Base-by-base conservation (phyloP, 768 basidiomycete genomes). In the Termitomyces heimii region DNA sequence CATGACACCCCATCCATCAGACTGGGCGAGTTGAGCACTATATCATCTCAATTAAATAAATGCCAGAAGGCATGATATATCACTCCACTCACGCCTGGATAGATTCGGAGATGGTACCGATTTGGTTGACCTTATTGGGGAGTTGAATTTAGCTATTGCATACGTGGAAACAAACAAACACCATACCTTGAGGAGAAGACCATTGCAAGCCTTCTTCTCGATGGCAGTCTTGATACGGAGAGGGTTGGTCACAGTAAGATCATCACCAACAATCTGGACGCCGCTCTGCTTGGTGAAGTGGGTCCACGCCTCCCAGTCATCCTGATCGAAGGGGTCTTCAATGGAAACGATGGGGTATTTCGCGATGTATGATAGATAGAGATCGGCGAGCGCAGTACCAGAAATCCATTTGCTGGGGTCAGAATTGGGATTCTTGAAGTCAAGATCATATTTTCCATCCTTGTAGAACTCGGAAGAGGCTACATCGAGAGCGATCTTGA, bases 401-500 rank as follows among this genome's bases (percentile, higher is more conserved):
- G 90, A 79, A 75, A 98, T 89, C 93, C 92, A 97, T 75, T 98
- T 96, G 77, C 85, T 87, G 44, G 91, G 83, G 77, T 99, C 96
- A 52, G 95, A 97, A 81, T 99, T 97, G 73, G 96, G 92, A 85
- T 98, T 98, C 84, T 99, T 94, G 83, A 94, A 94, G 81, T 98
- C 94, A 60, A 98, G 77, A 70, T 98, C 96, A 75, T 99, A 99
- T 79, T 98, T 98, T 66, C 95, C 96, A 5, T 98, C 94, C 85
- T 97, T 98, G 88, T 93, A 99, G 83, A 99, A 99, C 75, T 99
- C 97, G 73, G 96, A 98, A 2, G 95, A 97, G 55, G 97, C 97
- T 63, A 97, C 95, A 67, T 97, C 96, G 63, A 99, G 91, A 58
- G 90, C 96, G 72, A 99, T 98, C 77, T 98, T 92, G 77, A 99